These are phyloP conservation scores for Boletus bicolor DNA, from an alignment of 768 basidiomycete species.

Conservation along the genomic window DNA sequence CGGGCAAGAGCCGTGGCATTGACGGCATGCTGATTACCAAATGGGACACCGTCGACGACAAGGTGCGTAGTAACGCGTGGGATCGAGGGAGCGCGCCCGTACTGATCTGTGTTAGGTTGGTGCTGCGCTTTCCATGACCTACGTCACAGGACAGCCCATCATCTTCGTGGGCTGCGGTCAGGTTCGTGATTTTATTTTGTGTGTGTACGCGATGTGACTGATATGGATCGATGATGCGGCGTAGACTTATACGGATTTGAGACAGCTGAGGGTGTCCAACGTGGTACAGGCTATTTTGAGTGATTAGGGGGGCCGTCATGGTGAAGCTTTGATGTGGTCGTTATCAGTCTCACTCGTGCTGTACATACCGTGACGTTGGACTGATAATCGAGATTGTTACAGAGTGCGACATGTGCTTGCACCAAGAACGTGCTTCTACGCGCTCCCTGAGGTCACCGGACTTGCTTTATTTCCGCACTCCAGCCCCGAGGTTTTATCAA, in stretches of 20 bases:
- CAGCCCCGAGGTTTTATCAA: too few species aligned
- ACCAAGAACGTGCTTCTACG: too few species aligned
- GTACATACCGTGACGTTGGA: too few species aligned
- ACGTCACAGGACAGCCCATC: constrained; percentile 98
- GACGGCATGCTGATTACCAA: constrained; percentile 99
- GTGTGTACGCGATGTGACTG: constrained; percentile 6
- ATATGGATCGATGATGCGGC: background rate
- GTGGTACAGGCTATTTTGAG: constrained; percentile 91
- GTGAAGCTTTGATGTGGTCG: too few species aligned
- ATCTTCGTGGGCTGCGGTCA: constrained; percentile 98
- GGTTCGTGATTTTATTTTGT: constrained; percentile 43
- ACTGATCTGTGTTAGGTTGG: constrained; percentile 64
- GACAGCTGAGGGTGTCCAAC: constrained; percentile 85
- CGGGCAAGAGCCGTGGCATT: constrained; percentile 79
- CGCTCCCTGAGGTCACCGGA: too few species aligned
- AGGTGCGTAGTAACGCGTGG: constrained; percentile 46
- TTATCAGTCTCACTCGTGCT: too few species aligned
- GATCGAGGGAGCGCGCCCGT: background rate
- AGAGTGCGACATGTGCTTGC: too few species aligned
- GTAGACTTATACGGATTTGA: constrained; percentile 94
- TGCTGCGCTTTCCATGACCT: constrained; percentile 98
- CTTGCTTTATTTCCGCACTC: too few species aligned
- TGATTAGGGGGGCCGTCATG: constrained; percentile 41
- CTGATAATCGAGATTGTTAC: too few species aligned
- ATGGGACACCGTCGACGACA: constrained; percentile 98